These are phyloP conservation scores for Cryptococcus hybrid DNA, from an alignment of 1,284 basidiomycete species.

Conservation along the genomic window DNA sequence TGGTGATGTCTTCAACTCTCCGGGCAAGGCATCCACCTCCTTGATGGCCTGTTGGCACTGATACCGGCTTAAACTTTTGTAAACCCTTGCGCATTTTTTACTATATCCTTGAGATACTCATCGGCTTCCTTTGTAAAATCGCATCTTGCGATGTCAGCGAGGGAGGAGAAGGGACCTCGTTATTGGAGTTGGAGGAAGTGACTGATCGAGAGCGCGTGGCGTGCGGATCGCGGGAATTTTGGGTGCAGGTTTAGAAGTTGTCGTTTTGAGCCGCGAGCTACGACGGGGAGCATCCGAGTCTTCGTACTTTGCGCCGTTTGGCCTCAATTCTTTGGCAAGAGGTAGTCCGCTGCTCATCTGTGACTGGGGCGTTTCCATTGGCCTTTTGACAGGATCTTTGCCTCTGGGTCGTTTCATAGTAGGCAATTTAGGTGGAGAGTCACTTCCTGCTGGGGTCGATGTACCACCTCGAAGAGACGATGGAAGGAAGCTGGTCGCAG, in stretches of 20 bases:
- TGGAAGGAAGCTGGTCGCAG: constrained; percentile 18
- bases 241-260: constrained; percentile 15
- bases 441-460: constrained; percentile 21
- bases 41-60: constrained; percentile 70
- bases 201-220: constrained; percentile 34
- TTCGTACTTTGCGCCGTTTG: constrained; percentile 15
- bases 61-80: constrained; percentile 68
- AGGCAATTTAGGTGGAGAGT: constrained; percentile 33
- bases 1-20: constrained; percentile 67
- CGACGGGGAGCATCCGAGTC: constrained; percentile 27
- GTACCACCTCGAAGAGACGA: constrained; percentile 16
- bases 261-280: constrained; percentile 37
- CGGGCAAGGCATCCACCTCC: constrained; percentile 73
- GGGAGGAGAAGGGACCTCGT: constrained; percentile 61
- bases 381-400: constrained; percentile 18
- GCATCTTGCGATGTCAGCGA: neutral
- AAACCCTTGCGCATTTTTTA: constrained; percentile 77
- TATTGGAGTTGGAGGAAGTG: constrained; percentile 58
- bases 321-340: constrained; percentile 16
- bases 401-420: constrained; percentile 46
- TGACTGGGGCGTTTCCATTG: constrained; percentile 20
- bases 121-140: constrained; percentile 71
- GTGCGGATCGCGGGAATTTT: constrained; percentile 5
- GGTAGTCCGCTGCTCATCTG: constrained; percentile 8
- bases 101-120: constrained; percentile 74